These are phyloP conservation scores for Nicotiana otophora DNA, from an alignment of 257 asterid genomes.

Conservation along the genomic window DNA sequence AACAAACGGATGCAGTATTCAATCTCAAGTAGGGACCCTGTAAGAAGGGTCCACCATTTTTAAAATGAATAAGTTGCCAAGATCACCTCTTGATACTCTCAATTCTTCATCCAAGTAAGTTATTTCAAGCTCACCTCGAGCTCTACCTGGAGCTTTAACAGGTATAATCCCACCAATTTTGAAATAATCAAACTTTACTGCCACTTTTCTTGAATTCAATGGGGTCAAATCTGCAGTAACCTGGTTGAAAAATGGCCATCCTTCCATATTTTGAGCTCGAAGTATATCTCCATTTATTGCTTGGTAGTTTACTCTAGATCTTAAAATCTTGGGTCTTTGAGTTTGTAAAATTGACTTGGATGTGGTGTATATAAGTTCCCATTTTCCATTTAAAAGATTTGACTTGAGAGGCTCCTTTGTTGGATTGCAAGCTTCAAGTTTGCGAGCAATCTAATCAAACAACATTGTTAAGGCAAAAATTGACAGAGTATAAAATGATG, in stretches of 20 bases:
- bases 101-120: slow-evolving; percentile 82
- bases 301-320: slow-evolving; percentile 60
- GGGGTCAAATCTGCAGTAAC: slow-evolving; percentile 89
- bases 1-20: not conserved
- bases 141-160: slow-evolving; percentile 69
- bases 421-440: slow-evolving; percentile 64
- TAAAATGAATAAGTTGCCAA: slow-evolving; percentile 75
- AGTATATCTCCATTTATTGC: slow-evolving; percentile 71
- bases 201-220: slow-evolving; percentile 58
- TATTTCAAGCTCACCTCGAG: slow-evolving; percentile 68
- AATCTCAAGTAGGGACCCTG: slow-evolving; percentile 40
- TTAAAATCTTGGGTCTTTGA: slow-evolving; percentile 73
- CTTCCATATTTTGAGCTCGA: slow-evolving; percentile 83
- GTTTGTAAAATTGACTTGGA: slow-evolving; percentile 74
- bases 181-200: slow-evolving; percentile 68
- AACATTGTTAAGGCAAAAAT: not conserved
- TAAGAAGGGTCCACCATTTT: slow-evolving; percentile 79
- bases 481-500: not conserved
- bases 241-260: slow-evolving; percentile 82
- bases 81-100: slow-evolving; percentile 84
- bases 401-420: slow-evolving; percentile 69
- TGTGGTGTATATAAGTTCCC: slow-evolving; percentile 93
- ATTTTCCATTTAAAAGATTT: slow-evolving; percentile 62
- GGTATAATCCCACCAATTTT: slow-evolving; percentile 67
- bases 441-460: slow-evolving; percentile 47